phyloP scores from a whole-genome alignment of 2,329 filamentous ascomycete species.

The Nemania sp. region DNA sequence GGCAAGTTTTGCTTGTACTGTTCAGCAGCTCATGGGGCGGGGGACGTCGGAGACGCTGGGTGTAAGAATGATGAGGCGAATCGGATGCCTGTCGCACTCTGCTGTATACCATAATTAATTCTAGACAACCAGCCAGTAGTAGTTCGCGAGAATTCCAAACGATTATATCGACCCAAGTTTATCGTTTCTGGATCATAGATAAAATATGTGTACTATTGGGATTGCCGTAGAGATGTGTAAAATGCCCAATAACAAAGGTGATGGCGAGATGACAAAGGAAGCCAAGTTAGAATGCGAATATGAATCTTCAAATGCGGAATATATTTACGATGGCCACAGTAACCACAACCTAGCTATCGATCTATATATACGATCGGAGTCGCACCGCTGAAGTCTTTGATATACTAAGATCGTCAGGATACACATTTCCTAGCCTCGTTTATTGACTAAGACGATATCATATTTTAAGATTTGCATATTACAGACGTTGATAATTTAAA shows the following conservation, averaged over 20 bases:
- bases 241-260: too few relatives aligned
- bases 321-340: too few relatives aligned
- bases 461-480: not conserved
- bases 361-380: too few relatives aligned
- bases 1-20: constrained; percentile 15
- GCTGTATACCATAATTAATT: constrained; percentile 44
- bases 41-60: constrained; percentile 16
- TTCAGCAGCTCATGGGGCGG: constrained; percentile 14
- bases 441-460: not conserved
- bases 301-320: too few relatives aligned
- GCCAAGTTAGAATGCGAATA: too few relatives aligned
- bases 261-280: too few relatives aligned
- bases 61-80: constrained; percentile 11
- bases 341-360: too few relatives aligned
- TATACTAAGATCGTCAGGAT: not conserved
- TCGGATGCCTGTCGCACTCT: constrained; percentile 12
- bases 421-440: not conserved
- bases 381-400: not conserved
- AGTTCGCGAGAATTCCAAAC: constrained; percentile 41
- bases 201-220: constrained; percentile 1
- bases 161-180: constrained; percentile 7
- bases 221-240: not conserved
- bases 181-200: not conserved
- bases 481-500: constrained; percentile 19
- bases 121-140: constrained; percentile 45